A percentile compares a stretch with the other conserved stretches of the same genome.
phyloP scores from a whole-genome alignment of 495 filamentous ascomycete species.

The Pyronema omphalodes region DNA sequence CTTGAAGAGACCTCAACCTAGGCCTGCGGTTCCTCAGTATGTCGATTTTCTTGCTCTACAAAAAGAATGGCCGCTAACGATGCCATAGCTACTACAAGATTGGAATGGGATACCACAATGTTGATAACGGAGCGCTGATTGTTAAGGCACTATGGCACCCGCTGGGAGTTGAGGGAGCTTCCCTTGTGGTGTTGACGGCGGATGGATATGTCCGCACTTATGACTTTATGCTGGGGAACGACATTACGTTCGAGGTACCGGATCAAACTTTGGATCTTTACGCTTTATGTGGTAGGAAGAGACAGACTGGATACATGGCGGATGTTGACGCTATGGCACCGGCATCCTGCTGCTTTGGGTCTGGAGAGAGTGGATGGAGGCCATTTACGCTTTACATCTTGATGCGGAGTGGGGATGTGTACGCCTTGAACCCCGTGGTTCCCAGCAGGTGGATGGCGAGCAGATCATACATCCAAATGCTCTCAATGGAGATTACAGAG shows the following conservation, averaged over 20 bases:
- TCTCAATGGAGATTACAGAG: slow-evolving; percentile 20
- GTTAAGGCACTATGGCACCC: slow-evolving; percentile 23
- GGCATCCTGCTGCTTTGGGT: slow-evolving; percentile 20
- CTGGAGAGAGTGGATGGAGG: slow-evolving; percentile 16
- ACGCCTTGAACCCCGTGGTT: slow-evolving; percentile 20
- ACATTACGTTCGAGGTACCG: slow-evolving; percentile 15
- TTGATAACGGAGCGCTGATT: slow-evolving; percentile 8
- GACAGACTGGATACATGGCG: slow-evolving; percentile 12
- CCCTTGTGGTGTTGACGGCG: slow-evolving; percentile 18
- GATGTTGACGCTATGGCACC: slow-evolving; percentile 19
- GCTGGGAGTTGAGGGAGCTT: slow-evolving; percentile 21
- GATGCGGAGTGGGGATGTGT: slow-evolving; percentile 23
- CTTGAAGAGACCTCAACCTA: slow-evolving; percentile 11
- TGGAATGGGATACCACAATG: slow-evolving; percentile 12
- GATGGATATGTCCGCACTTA: slow-evolving; percentile 22
- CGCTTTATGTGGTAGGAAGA: slow-evolving; percentile 10
- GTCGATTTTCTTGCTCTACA: neutral
- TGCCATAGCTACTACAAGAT: slow-evolving; percentile 13
- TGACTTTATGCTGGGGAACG: slow-evolving; percentile 18
- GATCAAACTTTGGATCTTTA: slow-evolving; percentile 20
- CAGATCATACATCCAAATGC: slow-evolving; percentile 16
- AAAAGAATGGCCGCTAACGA: neutral
- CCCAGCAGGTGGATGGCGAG: slow-evolving; percentile 21
- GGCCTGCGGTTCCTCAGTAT: slow-evolving; percentile 16
- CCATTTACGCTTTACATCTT: slow-evolving; percentile 24